Conservation (phyloP, 2,329 filamentous ascomycete genomes). For the Aspergillus fumigatus region DNA sequence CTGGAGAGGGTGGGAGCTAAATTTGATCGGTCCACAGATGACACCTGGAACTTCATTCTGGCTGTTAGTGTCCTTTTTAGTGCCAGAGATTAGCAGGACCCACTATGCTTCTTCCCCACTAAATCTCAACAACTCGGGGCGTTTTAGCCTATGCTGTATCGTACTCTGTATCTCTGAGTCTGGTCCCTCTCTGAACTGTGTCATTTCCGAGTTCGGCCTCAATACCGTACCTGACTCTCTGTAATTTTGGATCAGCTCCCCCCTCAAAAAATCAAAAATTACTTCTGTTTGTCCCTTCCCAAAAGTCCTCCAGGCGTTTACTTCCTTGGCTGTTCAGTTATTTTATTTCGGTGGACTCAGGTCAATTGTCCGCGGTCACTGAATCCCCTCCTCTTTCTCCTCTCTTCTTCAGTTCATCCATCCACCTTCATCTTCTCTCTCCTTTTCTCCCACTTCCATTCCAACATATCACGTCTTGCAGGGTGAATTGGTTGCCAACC, state of each 20-base stretch:
- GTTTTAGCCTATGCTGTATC: neutral
- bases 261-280: slow-evolving; percentile 3
- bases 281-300: neutral
- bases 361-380: neutral
- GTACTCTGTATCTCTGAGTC: neutral
- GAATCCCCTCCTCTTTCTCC: slow-evolving; percentile 5
- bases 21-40: slow-evolving; percentile 1
- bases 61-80: neutral
- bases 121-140: slow-evolving; percentile 12
- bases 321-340: neutral
- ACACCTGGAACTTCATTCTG: slow-evolving; percentile 3
- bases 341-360: neutral
- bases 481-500: neutral
- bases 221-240: slow-evolving; percentile 2
- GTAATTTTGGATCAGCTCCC: slow-evolving; percentile 2
- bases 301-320: neutral
- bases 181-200: neutral
- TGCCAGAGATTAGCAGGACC: neutral
- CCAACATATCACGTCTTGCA: slow-evolving; percentile 1
- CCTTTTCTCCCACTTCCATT: slow-evolving; percentile 14
- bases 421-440: slow-evolving; percentile 4
- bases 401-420: slow-evolving; percentile 4
- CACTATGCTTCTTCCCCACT: slow-evolving; percentile 8
- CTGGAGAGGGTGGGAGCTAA: slow-evolving; percentile 7
- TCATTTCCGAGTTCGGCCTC: slow-evolving; percentile 8